Evolutionary conservation across 345 rosid species (phyloP), one percentile per base, ranked within the genome.

Genomic region (Populus ilicifolia): DNA sequence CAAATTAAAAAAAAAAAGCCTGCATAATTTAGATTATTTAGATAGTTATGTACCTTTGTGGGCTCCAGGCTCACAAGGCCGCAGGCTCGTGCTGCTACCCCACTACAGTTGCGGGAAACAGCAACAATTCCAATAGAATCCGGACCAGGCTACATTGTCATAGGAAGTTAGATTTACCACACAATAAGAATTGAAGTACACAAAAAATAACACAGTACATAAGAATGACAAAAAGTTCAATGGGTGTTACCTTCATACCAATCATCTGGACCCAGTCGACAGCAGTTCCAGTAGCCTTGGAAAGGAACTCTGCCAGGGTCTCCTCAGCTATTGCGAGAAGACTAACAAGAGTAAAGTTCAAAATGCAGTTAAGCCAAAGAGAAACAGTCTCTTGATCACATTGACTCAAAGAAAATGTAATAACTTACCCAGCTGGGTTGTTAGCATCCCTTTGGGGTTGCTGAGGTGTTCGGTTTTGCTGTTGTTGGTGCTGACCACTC

Each of bases 261-360:
- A 93, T 92, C 98, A 95, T 93, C 93, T 95, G 99, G 27, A 93
- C 99, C 99, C 99, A 95, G 89, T 95, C 90, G 82, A 95, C 93
- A 92, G 99, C 98, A 88, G 98, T 95, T 88, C 99, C 99, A 48
- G 98, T 95, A 88, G 99, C 99, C 91, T 95, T 95, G 27, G 93
- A 84, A 35, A 91, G 91, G 92, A 91, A 91, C 93, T 91, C 92
- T 80, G 94, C 88, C 84, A 95, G 88, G 91, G 97, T 87, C 91
- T 93, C 97, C 91, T 91, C 96, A 81, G 99, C 98, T 44, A 95
- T 89, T 4, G 98, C 87, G 61, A 95, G 94, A 81, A 93, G 97
- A 78, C 99, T 95, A 52, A 12, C 33, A 62, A 36, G 65, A 59
- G 64, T 10, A 23, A n/a, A 23, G 64, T 59, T 59, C 64, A 23